Percentiles rank a stretch among this genome's conserved stretches.
These are phyloP conservation scores for Rhytidhysteron rufulum DNA, from an alignment of 2,329 filamentous ascomycete genomes.

Conservation along the genomic window DNA sequence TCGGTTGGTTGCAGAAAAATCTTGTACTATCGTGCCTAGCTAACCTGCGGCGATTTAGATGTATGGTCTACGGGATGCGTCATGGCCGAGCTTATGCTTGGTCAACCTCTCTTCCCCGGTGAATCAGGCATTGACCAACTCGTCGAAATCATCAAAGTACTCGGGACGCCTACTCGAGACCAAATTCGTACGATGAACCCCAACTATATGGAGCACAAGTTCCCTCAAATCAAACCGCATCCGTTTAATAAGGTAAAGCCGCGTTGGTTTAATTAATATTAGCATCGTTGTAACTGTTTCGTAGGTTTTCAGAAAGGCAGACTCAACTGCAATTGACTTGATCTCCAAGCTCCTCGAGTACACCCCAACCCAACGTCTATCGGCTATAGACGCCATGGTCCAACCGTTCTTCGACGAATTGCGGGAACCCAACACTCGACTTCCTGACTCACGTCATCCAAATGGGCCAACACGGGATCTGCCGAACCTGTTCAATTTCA, in stretches of 20 bases:
- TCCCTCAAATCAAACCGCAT: slow-evolving; percentile 98
- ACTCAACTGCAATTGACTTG: slow-evolving; percentile 86
- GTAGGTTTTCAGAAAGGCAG: slow-evolving; percentile 92
- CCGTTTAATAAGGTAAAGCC: slow-evolving; percentile 82
- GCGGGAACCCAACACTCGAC: slow-evolving; percentile 80
- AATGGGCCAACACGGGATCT: slow-evolving; percentile 76
- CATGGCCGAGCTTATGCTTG: slow-evolving; percentile 99
- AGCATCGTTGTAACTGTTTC: slow-evolving; percentile 5
- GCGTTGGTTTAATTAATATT: background rate
- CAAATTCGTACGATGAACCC: slow-evolving; percentile 99
- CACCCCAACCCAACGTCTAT: slow-evolving; percentile 90
- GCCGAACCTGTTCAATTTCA: slow-evolving; percentile 88
- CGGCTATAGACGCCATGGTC: slow-evolving; percentile 93
- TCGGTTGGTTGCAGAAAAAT: slow-evolving; percentile 63
- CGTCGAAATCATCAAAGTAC: slow-evolving; percentile 98
- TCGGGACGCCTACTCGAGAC: slow-evolving; percentile 93
- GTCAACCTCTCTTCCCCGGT: slow-evolving; percentile 94
- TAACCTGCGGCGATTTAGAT: slow-evolving; percentile 55
- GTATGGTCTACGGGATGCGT: slow-evolving; percentile 99
- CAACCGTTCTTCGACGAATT: slow-evolving; percentile 99
- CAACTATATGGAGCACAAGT: slow-evolving; percentile 99
- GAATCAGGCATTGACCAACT: slow-evolving; percentile 98
- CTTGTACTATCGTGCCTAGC: slow-evolving; percentile 5
- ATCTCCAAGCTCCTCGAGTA: slow-evolving; percentile 94
- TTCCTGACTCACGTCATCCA: slow-evolving; percentile 91